phyloP scores from a whole-genome alignment of 768 basidiomycete genomes.

The Butyriboletus loyo region DNA sequence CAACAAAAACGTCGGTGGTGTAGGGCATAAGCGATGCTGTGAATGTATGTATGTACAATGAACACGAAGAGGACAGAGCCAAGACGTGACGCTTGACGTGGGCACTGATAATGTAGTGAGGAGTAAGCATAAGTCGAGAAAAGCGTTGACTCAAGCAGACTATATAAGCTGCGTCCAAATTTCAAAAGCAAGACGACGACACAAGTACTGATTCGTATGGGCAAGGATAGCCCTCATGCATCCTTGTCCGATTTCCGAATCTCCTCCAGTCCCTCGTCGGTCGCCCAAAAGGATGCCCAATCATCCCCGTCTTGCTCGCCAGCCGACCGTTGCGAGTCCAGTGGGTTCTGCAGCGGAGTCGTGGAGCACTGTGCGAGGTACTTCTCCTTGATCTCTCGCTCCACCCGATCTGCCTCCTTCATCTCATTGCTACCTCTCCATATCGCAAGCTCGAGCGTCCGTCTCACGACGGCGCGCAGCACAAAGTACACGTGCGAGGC shows the following conservation, averaged over 20 bases:
- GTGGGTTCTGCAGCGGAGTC: constrained; percentile 1
- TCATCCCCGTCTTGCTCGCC: constrained; percentile 14
- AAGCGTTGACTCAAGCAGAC: background rate
- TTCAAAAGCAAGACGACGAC: background rate
- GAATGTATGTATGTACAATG: background rate
- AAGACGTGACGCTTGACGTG: background rate
- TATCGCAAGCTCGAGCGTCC: constrained; percentile 67
- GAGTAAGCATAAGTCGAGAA: background rate
- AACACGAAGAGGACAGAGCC: background rate
- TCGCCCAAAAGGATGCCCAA: constrained; percentile 57
- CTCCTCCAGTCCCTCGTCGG: constrained; percentile 73
- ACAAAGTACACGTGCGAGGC: constrained; percentile 88
- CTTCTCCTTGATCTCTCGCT: constrained; percentile 50
- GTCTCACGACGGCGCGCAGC: constrained; percentile 57
- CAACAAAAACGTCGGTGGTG: background rate
- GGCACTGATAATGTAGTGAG: background rate
- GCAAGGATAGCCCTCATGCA: constrained; percentile 27
- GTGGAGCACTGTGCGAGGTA: constrained; percentile 30
- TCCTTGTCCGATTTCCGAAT: constrained; percentile 66
- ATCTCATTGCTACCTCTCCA: constrained; percentile 77
- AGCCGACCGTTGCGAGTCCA: constrained; percentile 1
- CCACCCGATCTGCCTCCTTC: constrained; percentile 50
- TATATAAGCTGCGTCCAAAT: background rate
- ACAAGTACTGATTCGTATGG: background rate
- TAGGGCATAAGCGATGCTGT: constrained; percentile 1